Evolutionary conservation across 306 rosid species (phyloP), one percentile per base, ranked within the genome.

Genomic region (Cicer arietinum): DNA sequence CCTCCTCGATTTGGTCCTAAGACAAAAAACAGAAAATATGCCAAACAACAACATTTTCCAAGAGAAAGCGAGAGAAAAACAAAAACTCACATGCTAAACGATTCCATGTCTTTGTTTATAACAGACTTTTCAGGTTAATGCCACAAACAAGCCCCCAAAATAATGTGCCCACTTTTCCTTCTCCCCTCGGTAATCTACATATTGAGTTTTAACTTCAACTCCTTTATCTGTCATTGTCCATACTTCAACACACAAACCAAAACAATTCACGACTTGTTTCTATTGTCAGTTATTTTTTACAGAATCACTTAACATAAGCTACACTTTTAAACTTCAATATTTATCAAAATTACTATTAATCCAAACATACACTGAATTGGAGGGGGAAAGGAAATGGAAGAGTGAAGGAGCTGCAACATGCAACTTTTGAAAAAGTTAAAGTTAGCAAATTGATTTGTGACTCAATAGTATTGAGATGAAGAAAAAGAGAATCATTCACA

Each of bases 371-470:
- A 30, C 37, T 30, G 37, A 30, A 30, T 30, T 30, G 37, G 37
- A 30, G 37, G 37, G 37, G 5, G 37, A 30, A 30, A 30, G 37
- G 37, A 30, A 30, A 30, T 30, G 37, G 37, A 30, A 63, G 54
- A 59, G 65, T 12, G 25, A 50, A 20, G 30, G 54, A 18, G 57
- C 18, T 12, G 69, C 77, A 71, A 67, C 72, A 50, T 76, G 84
- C 89, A 61, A 66, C 90, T 85, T 91, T 86, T 75, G 52, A 53
- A 79, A 89, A 90, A 87, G 94, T 75, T 79, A 85, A 84, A 88
- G 88, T 66, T 50, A 17, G 72, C 74, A 43, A 81, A 77, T 84
- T 80, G 85, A 91, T 79, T 69, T 79, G 71, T 59, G 85, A 73
- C 35, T 77, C 82, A 84, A 61, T 75, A 80, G 83, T 30, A 60